These are phyloP conservation scores for Prunus armeniaca DNA, from an alignment of 306 rosid genomes.

Conservation along the genomic window DNA sequence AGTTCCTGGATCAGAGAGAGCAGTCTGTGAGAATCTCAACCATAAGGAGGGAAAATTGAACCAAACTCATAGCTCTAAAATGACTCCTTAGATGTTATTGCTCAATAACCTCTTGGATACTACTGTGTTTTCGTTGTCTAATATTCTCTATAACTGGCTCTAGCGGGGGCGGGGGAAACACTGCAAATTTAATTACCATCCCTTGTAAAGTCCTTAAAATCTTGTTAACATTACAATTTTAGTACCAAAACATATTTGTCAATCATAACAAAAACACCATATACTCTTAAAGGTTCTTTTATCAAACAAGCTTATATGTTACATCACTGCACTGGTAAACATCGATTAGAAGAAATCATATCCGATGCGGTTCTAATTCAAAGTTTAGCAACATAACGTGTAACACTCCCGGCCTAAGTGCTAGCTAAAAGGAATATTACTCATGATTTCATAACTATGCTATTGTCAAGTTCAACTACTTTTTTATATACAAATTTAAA, in stretches of 20 bases:
- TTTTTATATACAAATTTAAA: background rate
- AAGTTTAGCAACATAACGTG: background rate
- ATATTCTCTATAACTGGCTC: background rate
- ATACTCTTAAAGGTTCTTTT: background rate
- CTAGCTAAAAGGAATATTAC: background rate
- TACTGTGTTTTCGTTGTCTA: background rate
- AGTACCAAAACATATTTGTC: background rate
- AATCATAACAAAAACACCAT: no score
- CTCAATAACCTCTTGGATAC: background rate
- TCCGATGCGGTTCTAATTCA: background rate
- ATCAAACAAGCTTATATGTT: background rate
- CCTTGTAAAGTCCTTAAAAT: background rate
- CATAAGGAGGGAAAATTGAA: background rate
- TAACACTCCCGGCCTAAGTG: background rate
- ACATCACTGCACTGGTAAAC: no score
- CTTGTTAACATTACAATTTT: background rate
- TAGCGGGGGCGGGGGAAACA: background rate
- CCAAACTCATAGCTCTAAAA: background rate
- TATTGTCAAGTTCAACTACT: background rate
- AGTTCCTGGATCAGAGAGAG: constrained; percentile 44
- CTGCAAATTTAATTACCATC: background rate
- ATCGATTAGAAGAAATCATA: background rate
- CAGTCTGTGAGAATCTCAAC: background rate
- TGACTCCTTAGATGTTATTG: background rate
- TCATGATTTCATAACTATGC: background rate